Conservation (phyloP, 2,329 filamentous ascomycete genomes). For the Cercospora zeina region DNA sequence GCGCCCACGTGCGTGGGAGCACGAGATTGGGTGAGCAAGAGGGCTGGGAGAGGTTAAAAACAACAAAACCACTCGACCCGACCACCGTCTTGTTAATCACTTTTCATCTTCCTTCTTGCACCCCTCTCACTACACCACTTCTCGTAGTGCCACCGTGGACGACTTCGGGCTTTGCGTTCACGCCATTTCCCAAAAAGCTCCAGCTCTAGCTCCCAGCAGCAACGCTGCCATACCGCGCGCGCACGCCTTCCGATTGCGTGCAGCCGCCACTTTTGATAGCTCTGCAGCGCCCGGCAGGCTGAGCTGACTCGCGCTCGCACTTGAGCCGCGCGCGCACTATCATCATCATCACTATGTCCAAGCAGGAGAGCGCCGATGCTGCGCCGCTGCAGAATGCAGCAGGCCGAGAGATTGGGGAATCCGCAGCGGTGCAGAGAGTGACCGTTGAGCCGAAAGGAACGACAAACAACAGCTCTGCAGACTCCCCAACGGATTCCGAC, state of each 20-base stretch:
- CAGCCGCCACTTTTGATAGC: constrained; percentile 13
- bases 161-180: constrained; percentile 61
- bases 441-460: constrained; percentile 39
- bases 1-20: constrained; percentile 9
- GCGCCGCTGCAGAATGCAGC: constrained; percentile 17
- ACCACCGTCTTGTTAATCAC: background rate
- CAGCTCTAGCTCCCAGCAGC: constrained; percentile 38
- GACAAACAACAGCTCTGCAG: constrained; percentile 21
- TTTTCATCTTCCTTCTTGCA: constrained; percentile 13
- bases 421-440: constrained; percentile 33
- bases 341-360: constrained; percentile 16
- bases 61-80: constrained; percentile 6
- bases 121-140: constrained; percentile 11
- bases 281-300: background rate
- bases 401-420: constrained; percentile 5
- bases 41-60: background rate
- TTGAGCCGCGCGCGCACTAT: background rate
- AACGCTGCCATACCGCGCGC: background rate
- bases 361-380: constrained; percentile 11
- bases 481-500: constrained; percentile 25
- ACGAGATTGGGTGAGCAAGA: constrained; percentile 8
- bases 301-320: constrained; percentile 3
- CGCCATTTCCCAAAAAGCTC: constrained; percentile 49
- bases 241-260: constrained; percentile 3
- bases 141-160: constrained; percentile 44